Evolutionary conservation across 1,284 basidiomycete species (phyloP).

Genomic region (Dichomitus squalens): DNA sequence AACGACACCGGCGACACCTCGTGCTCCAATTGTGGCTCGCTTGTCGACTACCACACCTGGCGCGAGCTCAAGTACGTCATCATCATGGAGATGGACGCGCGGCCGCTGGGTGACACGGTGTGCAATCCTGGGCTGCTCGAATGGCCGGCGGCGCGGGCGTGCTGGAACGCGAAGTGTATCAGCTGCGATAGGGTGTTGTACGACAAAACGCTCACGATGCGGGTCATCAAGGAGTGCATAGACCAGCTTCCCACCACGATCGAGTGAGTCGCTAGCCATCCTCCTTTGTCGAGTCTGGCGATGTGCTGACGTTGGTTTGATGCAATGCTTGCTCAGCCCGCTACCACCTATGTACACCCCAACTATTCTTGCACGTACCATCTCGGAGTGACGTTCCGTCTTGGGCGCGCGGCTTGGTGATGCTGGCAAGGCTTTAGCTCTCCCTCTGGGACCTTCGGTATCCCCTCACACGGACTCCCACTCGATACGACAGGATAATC

Average conservation of each 20-base stretch:
- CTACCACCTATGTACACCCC: not conserved
- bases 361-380: not conserved
- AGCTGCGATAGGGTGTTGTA: constrained; percentile 57
- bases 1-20: constrained; percentile 43
- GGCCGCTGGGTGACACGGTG: constrained; percentile 61
- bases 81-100: constrained; percentile 55
- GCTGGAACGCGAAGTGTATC: constrained; percentile 58
- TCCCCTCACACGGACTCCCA: too few relatives aligned
- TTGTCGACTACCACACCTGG: constrained; percentile 62
- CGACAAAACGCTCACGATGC: constrained; percentile 54
- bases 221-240: constrained; percentile 55
- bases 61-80: constrained; percentile 60
- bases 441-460: too few relatives aligned
- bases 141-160: constrained; percentile 58
- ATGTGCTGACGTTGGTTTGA: constrained; percentile 15
- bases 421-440: too few relatives aligned
- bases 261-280: constrained; percentile 25
- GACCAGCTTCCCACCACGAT: constrained; percentile 48
- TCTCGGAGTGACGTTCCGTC: not conserved
- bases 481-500: too few relatives aligned
- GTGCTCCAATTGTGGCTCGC: constrained; percentile 47
- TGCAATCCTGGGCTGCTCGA: constrained; percentile 47
- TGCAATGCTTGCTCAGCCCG: not conserved
- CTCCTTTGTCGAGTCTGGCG: not conserved
- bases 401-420: too few relatives aligned